phyloP scores from a whole-genome alignment of 257 asterid genomes.

The Ballota nigra region DNA sequence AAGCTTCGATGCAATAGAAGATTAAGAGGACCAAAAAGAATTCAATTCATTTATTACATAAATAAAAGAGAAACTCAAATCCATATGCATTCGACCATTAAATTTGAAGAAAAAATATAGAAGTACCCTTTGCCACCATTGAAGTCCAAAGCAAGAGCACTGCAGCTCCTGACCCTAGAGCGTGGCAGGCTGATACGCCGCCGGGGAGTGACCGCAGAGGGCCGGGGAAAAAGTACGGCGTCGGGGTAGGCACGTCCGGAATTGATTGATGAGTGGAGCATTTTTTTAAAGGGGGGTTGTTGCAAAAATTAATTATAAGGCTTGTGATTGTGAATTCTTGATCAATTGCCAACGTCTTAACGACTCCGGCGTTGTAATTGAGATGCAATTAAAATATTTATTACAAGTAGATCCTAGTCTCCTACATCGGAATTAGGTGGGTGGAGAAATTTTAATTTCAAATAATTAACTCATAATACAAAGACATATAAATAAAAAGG shows the following conservation, averaged over 20 bases:
- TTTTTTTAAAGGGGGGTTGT: neutral
- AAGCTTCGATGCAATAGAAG: neutral
- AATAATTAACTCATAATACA: too few species aligned
- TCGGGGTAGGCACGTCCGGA: constrained; percentile 34
- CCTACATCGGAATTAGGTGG: too few species aligned
- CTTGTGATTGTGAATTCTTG: too few species aligned
- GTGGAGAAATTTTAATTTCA: too few species aligned
- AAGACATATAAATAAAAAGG: too few species aligned
- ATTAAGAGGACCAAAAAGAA: neutral
- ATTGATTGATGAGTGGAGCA: constrained; percentile 32
- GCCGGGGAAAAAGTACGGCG: constrained; percentile 15
- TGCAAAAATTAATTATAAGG: too few species aligned
- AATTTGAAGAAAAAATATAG: constrained; percentile 11
- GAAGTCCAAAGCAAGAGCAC: constrained; percentile 39
- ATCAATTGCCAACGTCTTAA: too few species aligned
- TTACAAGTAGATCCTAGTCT: too few species aligned
- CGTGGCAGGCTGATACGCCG: constrained; percentile 23
- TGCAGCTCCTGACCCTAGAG: constrained; percentile 28
- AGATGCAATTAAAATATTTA: too few species aligned
- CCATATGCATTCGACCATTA: neutral
- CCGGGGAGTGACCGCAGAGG: constrained; percentile 23
- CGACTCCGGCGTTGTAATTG: too few species aligned
- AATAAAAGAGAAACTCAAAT: neutral
- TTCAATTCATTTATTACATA: neutral
- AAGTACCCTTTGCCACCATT: constrained; percentile 59